Conservation (phyloP, 768 basidiomycete genomes). For the Rhizopogon roseolus region DNA sequence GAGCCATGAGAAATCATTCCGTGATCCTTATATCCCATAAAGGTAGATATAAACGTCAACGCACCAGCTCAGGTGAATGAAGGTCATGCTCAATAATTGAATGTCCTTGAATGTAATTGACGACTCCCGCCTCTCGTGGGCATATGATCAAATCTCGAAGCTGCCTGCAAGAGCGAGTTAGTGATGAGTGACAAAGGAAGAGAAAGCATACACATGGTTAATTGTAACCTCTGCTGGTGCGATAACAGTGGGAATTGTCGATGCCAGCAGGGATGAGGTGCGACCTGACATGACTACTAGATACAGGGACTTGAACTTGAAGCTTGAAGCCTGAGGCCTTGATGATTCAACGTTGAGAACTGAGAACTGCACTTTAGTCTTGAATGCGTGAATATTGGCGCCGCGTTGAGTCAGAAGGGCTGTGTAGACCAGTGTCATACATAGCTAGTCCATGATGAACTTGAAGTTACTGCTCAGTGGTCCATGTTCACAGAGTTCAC, state of each 20-base stretch:
- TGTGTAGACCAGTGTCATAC: too few relatives aligned
- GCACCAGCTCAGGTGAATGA: conserved; percentile 39
- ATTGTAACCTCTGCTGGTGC: conserved; percentile 45
- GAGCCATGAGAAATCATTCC: conserved; percentile 13
- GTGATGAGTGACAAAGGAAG: not conserved
- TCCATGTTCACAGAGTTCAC: too few relatives aligned
- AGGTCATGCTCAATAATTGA: conserved; percentile 63
- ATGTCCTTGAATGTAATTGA: conserved; percentile 53
- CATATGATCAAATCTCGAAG: conserved; percentile 76
- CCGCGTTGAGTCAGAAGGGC: too few relatives aligned
- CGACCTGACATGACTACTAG: conserved; percentile 40
- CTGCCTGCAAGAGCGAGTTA: conserved; percentile 43
- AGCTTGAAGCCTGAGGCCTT: too few relatives aligned
- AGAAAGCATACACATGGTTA: conserved; percentile 53
- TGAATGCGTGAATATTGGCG: too few relatives aligned
- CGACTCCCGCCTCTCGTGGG: conserved; percentile 57
- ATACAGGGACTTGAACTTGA: too few relatives aligned
- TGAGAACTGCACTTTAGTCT: too few relatives aligned
- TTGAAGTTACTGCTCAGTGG: too few relatives aligned
- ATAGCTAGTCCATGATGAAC: too few relatives aligned
- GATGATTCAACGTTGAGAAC: too few relatives aligned
- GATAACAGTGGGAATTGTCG: conserved; percentile 38
- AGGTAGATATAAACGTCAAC: conserved; percentile 17
- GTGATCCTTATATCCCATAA: conserved; percentile 10
- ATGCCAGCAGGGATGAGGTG: conserved; percentile 39